Percentiles rank a stretch among this genome's conserved stretches.
phyloP scores from a whole-genome alignment of 768 basidiomycete species.

The Xerocomellus dryophilus region DNA sequence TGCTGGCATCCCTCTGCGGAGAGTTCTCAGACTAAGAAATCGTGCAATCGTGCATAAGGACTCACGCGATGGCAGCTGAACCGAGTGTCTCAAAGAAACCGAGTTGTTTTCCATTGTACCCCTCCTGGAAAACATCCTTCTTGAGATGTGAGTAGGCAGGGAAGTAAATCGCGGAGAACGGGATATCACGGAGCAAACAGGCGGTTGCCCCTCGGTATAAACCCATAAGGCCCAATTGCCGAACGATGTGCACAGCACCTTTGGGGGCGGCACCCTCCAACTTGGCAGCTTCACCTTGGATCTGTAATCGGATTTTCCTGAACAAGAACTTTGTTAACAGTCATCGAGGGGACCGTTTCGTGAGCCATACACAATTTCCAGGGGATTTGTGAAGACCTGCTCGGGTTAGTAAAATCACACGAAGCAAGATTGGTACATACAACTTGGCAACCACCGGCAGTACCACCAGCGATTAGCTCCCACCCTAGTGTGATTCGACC shows the following conservation, averaged over 20 bases:
- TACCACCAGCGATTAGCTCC: conserved; percentile 90
- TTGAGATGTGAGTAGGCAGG: conserved; percentile 86
- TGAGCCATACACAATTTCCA: conserved; percentile 83
- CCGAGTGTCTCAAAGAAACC: conserved; percentile 86
- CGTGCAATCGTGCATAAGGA: conserved; percentile 23
- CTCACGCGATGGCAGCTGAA: conserved; percentile 80
- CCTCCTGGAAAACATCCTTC: conserved; percentile 93
- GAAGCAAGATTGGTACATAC: conserved; percentile 47
- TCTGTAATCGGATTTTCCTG: conserved; percentile 89
- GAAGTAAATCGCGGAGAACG: conserved; percentile 94
- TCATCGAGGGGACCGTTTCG: background rate
- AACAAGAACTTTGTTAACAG: background rate
- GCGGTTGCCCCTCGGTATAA: conserved; percentile 92
- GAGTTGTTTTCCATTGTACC: conserved; percentile 90
- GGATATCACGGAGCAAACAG: conserved; percentile 92
- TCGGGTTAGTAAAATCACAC: conserved; percentile 15
- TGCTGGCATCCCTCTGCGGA: conserved; percentile 90
- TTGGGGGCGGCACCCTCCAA: conserved; percentile 74
- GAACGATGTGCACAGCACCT: conserved; percentile 90
- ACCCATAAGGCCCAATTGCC: conserved; percentile 88
- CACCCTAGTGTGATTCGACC: conserved; percentile 88
- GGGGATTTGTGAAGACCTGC: conserved; percentile 94
- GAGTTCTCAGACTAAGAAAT: conserved; percentile 26
- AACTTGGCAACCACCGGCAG: conserved; percentile 96
- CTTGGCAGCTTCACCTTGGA: conserved; percentile 95